A percentile compares a stretch with the other conserved stretches of the same genome.
Evolutionary conservation across 345 rosid genomes (phyloP).

Genomic region (Populus alba): DNA sequence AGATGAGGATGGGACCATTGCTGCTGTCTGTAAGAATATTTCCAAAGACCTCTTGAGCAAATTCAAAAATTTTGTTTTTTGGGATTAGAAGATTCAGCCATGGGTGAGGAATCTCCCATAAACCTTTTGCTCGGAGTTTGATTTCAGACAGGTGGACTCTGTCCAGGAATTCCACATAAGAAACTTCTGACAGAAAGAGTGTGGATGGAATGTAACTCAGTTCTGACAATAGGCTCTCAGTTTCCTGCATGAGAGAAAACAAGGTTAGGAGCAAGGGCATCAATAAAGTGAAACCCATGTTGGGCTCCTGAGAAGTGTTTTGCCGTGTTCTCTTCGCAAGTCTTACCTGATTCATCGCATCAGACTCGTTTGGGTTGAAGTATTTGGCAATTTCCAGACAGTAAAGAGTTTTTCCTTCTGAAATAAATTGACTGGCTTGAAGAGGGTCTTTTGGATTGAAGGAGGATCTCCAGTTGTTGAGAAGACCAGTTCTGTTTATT

Average conservation of each 20-base stretch:
- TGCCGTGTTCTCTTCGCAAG: not conserved
- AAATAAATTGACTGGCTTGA: slow-evolving; percentile 65
- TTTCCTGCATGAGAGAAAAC: slow-evolving; percentile 43
- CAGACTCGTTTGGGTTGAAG: slow-evolving; percentile 53
- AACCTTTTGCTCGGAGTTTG: slow-evolving; percentile 66
- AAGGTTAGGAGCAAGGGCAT: not conserved
- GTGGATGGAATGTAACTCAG: slow-evolving; percentile 68
- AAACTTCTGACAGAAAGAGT: slow-evolving; percentile 63
- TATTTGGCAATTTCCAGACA: slow-evolving; percentile 83
- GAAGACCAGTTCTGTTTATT: slow-evolving; percentile 72
- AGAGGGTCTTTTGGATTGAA: slow-evolving; percentile 66
- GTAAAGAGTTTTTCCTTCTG: slow-evolving; percentile 76
- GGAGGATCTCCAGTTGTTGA: slow-evolving; percentile 80
- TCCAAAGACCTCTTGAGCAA: slow-evolving; percentile 62
- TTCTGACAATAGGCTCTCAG: slow-evolving; percentile 50
- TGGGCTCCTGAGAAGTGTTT: not conserved
- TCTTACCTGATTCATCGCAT: slow-evolving; percentile 49
- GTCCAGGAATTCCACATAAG: slow-evolving; percentile 76
- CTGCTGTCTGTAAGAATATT: slow-evolving; percentile 55
- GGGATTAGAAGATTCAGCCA: slow-evolving; percentile 92
- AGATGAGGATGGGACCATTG: slow-evolving; percentile 89
- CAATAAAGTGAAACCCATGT: not conserved
- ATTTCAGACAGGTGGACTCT: slow-evolving; percentile 71
- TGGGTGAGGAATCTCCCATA: slow-evolving; percentile 98
- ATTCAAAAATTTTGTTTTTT: slow-evolving; percentile 49